Percentiles rank a stretch among this genome's conserved stretches.
Conservation (phyloP, 495 filamentous ascomycete species). For the Durotheca rogersii region DNA sequence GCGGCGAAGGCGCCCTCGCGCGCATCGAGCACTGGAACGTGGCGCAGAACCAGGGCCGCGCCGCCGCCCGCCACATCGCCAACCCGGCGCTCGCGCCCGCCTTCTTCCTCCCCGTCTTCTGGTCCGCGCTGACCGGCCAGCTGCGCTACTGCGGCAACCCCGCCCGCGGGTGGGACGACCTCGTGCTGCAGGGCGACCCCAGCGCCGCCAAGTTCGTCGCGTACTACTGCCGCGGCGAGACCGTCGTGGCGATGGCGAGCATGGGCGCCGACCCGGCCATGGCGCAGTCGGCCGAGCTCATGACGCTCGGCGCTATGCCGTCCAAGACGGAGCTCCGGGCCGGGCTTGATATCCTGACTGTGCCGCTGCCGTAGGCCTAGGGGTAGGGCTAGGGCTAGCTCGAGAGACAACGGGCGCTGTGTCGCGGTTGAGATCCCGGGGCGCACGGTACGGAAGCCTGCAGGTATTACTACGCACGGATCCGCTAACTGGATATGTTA, state of each 20-base stretch:
- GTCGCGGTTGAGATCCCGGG: slow-evolving; percentile 5
- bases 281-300: slow-evolving; percentile 78
- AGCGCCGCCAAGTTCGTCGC: slow-evolving; percentile 84
- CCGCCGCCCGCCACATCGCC: slow-evolving; percentile 71
- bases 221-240: slow-evolving; percentile 84
- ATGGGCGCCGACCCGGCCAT: slow-evolving; percentile 91
- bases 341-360: slow-evolving; percentile 70
- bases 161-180: slow-evolving; percentile 74
- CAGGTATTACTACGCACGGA: too few relatives aligned
- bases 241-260: slow-evolving; percentile 85
- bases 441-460: background rate
- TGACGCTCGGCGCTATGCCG: slow-evolving; percentile 80
- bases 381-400: background rate
- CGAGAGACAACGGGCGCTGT: slow-evolving; percentile 1
- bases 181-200: slow-evolving; percentile 73
- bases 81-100: slow-evolving; percentile 60
- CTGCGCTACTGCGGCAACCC: slow-evolving; percentile 91
- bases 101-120: slow-evolving; percentile 90
- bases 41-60: slow-evolving; percentile 85
- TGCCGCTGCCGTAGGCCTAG: slow-evolving; percentile 45
- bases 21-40: slow-evolving; percentile 99
- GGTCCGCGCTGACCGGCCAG: slow-evolving; percentile 88
- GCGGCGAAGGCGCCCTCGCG: slow-evolving; percentile 63
- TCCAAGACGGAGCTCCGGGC: slow-evolving; percentile 70
- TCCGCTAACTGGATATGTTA: too few relatives aligned